Base-by-base conservation (phyloP, 2,329 filamentous ascomycete species). In the Penicillium freii region DNA sequence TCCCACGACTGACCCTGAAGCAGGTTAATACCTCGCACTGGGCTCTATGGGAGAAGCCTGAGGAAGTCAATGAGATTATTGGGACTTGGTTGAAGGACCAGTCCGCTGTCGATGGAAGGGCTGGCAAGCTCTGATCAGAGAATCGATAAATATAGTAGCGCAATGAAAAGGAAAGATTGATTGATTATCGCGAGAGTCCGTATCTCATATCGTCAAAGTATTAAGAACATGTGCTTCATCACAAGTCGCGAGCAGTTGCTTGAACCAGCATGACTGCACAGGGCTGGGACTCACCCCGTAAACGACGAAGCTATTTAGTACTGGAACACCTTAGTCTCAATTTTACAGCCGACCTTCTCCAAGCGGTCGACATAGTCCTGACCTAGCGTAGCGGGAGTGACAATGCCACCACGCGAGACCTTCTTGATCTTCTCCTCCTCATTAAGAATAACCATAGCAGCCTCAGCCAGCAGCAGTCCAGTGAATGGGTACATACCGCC, bases 21-120 rank as follows among this genome's bases (percentile, higher is more conserved):
- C 84, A 89, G 71, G 87, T 96, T 54, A 75, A 87, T 36, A 82
- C 88, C 0, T 79, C 82, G 19, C 94, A 97, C 75, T 97, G 93
- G 93, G 90, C 88, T 45, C 76, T 96, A 70, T 87, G 85, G 79
- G 85, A 96, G 78, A 84, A 83, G 62, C 82, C 88, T 0, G 83
- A 81, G 23, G 84, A 88, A 66, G 84, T 91, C 3, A 97, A 97
- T 73, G 72, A 70, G 49, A 77, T 86, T 59, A 80, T 96, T 64
- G 80, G 78, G 55, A 79, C 82, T 56, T 96, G 92, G 84, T 64
- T 95, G 59, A 80, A 83, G 57, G 76, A 75, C 17, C 80, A 87
- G 43, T 81, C 79, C 3, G 78, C 80, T 64, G 74, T 71, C 59
- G 74, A 71, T 27, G 75, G 66, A 56, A 77, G 75, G 64, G 76